phyloP scores from a whole-genome alignment of 768 basidiomycete species.

The Termitomyces sp. region DNA sequence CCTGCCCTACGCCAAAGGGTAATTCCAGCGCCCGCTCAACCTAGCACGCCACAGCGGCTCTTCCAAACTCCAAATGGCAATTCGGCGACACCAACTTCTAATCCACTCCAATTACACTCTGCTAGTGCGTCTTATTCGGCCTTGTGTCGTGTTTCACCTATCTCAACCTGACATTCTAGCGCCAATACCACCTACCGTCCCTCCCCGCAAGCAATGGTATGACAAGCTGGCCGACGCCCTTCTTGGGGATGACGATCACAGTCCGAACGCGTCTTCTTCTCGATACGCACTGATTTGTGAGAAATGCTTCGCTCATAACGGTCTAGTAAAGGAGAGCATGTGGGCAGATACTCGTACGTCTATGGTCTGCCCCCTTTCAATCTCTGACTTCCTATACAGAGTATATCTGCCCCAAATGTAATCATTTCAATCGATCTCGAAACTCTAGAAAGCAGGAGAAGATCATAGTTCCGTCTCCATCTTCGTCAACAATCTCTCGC shows the following conservation, averaged over 20 bases:
- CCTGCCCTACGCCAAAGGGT: conserved; percentile 43
- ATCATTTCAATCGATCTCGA: conserved; percentile 67
- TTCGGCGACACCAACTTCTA: conserved; percentile 5
- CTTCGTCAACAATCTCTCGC: conserved; percentile 7
- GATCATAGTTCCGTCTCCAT: conserved; percentile 18
- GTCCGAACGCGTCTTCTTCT: conserved; percentile 38
- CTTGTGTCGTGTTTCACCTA: background rate
- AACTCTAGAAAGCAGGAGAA: conserved; percentile 30
- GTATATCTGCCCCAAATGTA: conserved; percentile 84
- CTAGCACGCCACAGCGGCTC: conserved; percentile 23
- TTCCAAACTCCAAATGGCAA: conserved; percentile 20
- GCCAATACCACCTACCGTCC: conserved; percentile 32
- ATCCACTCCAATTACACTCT: conserved; percentile 1
- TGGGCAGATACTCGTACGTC: conserved; percentile 82
- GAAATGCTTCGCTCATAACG: conserved; percentile 86
- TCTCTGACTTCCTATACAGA: conserved; percentile 39
- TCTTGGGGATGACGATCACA: conserved; percentile 71
- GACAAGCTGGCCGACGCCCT: conserved; percentile 87
- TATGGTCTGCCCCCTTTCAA: background rate
- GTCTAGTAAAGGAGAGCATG: conserved; percentile 76
- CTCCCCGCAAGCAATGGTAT: conserved; percentile 74
- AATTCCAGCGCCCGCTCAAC: conserved; percentile 16
- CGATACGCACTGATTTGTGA: conserved; percentile 87
- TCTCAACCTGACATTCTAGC: background rate
- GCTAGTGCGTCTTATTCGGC: conserved; percentile 5